Conservation (phyloP, 352 stramenopile genomes). For the Thalassiosira hispida region DNA sequence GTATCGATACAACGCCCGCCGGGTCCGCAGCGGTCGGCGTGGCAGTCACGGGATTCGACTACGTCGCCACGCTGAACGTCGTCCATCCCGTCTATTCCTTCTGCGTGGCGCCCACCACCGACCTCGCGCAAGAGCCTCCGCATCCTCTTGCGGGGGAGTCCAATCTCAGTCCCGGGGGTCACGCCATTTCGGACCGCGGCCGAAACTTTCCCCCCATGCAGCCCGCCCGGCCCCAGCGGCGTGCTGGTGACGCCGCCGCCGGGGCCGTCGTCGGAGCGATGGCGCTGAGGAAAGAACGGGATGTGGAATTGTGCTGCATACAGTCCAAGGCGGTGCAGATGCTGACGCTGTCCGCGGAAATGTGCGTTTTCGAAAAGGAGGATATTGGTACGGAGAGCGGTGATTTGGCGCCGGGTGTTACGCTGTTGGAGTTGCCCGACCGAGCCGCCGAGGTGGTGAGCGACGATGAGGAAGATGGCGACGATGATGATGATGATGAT, state of each 20-base stretch:
- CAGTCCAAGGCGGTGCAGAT: constrained; percentile 80
- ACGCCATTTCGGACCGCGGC: too few relatives aligned
- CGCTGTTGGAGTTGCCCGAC: constrained; percentile 37
- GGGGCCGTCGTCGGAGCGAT: too few relatives aligned
- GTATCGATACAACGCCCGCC: too few relatives aligned
- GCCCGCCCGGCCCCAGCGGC: too few relatives aligned
- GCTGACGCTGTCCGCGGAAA: constrained; percentile 67
- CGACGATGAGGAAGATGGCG: constrained; percentile 49
- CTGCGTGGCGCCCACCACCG: constrained; percentile 40
- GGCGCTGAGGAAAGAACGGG: constrained; percentile 47
- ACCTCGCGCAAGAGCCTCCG: too few relatives aligned
- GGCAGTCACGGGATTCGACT: constrained; percentile 66
- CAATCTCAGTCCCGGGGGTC: too few relatives aligned
- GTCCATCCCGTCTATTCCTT: constrained; percentile 74
- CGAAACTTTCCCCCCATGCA: too few relatives aligned
- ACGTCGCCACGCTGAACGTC: constrained; percentile 71
- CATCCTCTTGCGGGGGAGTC: constrained; percentile 11
- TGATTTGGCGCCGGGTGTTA: constrained; percentile 40
- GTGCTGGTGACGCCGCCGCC: too few relatives aligned
- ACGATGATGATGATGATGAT: constrained; percentile 24
- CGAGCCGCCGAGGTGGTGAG: constrained; percentile 22
- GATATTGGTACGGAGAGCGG: not conserved
- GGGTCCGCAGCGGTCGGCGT: too few relatives aligned
- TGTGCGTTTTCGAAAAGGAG: constrained; percentile 58
- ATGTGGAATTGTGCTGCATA: constrained; percentile 76